phyloP scores from a whole-genome alignment of 176 grass and related monocot species.

The Rhynchospora pubera region DNA sequence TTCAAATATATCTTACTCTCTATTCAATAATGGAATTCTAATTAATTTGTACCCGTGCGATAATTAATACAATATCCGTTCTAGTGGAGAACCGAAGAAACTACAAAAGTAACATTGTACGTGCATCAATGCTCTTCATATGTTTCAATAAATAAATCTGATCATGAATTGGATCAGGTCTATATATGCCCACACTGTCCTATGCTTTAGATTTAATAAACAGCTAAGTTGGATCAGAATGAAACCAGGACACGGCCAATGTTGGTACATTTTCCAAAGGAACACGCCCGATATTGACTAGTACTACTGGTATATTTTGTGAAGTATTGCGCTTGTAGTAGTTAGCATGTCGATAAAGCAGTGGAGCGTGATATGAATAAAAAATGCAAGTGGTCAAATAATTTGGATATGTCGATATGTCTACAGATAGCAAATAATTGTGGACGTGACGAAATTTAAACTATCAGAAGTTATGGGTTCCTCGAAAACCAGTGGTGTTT shows the following conservation, averaged over 20 bases:
- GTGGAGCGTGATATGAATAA: neutral
- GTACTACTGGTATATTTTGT: neutral
- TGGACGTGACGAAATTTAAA: neutral
- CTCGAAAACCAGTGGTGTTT: neutral
- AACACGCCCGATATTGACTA: neutral
- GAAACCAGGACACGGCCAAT: neutral
- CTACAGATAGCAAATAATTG: neutral
- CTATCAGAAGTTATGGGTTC: neutral
- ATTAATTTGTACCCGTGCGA: no score
- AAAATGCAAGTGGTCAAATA: neutral
- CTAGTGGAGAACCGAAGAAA: no score
- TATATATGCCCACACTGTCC: neutral
- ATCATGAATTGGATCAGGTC: neutral
- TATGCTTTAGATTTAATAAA: neutral
- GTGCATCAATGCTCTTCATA: neutral
- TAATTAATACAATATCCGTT: no score
- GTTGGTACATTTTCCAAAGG: neutral
- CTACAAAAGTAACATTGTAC: neutral
- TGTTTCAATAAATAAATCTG: neutral
- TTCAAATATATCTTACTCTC: no score
- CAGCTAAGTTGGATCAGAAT: neutral
- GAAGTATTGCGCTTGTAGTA: neutral
- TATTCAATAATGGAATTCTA: no score
- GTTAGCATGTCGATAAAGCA: neutral
- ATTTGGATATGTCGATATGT: neutral